phyloP scores from a whole-genome alignment of 148 eudicot genomes.

The Talinum fruticosum region DNA sequence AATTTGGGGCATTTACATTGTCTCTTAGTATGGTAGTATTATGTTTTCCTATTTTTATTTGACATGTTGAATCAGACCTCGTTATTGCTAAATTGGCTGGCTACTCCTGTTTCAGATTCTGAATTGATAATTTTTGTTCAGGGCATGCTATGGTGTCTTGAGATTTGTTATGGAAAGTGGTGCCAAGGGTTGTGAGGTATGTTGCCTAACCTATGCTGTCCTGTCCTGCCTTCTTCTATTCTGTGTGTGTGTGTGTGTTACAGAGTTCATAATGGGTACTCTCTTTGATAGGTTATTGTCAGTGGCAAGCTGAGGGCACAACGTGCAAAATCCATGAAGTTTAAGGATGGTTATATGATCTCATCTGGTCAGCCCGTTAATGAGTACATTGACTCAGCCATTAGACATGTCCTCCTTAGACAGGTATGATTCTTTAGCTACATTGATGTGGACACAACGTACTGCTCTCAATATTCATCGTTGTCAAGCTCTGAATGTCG shows the following conservation, averaged over 20 bases:
- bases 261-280: background rate
- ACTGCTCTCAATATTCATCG: background rate
- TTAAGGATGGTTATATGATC: constrained; percentile 90
- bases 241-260: background rate
- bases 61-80: background rate
- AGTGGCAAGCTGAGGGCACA: constrained; percentile 85
- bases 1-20: background rate
- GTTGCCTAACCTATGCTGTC: background rate
- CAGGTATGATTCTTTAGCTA: constrained; percentile 48
- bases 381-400: constrained; percentile 84
- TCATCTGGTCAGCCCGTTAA: constrained; percentile 87
- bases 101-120: background rate
- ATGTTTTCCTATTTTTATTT: background rate
- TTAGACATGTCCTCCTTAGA: constrained; percentile 69
- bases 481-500: background rate
- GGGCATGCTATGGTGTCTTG: constrained; percentile 80
- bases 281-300: constrained; percentile 57
- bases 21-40: background rate
- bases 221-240: too few relatives aligned
- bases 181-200: constrained; percentile 84
- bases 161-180: constrained; percentile 68
- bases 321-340: constrained; percentile 86
- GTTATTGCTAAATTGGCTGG: background rate
- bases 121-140: constrained; percentile 7
- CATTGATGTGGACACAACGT: background rate